These are phyloP conservation scores for Gossypium sturtianum DNA, from an alignment of 345 rosid genomes.

Conservation along the genomic window DNA sequence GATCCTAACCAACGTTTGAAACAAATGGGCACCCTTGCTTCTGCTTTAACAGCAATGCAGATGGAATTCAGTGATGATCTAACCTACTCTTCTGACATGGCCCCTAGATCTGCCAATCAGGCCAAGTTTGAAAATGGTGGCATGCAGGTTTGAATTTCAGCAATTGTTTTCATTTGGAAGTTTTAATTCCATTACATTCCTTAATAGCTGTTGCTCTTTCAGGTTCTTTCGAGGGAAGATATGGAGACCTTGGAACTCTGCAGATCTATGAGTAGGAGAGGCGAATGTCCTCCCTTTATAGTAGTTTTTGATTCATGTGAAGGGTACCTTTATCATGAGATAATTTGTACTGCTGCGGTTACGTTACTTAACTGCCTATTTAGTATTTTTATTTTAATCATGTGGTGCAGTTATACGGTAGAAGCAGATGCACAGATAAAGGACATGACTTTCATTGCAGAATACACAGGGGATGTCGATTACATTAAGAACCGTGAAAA, in stretches of 20 bases:
- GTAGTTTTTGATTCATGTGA: slow-evolving; percentile 83
- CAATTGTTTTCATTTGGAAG: not conserved
- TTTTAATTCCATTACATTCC: not conserved
- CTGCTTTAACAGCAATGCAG: slow-evolving; percentile 64
- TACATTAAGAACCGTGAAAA: slow-evolving; percentile 64
- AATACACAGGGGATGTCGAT: slow-evolving; percentile 92
- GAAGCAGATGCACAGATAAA: slow-evolving; percentile 78
- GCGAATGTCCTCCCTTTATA: slow-evolving; percentile 76
- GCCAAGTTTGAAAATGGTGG: slow-evolving; percentile 73
- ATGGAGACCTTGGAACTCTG: slow-evolving; percentile 64
- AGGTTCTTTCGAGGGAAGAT: slow-evolving; percentile 82
- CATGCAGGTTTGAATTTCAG: slow-evolving; percentile 59
- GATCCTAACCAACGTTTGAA: slow-evolving; percentile 52
- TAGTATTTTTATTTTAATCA: slow-evolving; percentile 11
- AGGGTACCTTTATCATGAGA: slow-evolving; percentile 49
- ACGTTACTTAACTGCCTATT: slow-evolving; percentile 1
- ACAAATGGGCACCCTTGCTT: slow-evolving; percentile 82
- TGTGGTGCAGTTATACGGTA: slow-evolving; percentile 67
- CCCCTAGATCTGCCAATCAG: slow-evolving; percentile 72
- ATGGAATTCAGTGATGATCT: slow-evolving; percentile 68
- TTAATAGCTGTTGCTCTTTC: not conserved
- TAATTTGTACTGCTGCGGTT: slow-evolving; percentile 9
- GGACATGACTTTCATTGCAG: slow-evolving; percentile 79
- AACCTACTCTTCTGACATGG: slow-evolving; percentile 56
- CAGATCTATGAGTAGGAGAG: slow-evolving; percentile 64